Evolutionary conservation across 1,284 basidiomycete species (phyloP), one percentile per base, ranked within the genome.

Genomic region (Melampsora americana): DNA sequence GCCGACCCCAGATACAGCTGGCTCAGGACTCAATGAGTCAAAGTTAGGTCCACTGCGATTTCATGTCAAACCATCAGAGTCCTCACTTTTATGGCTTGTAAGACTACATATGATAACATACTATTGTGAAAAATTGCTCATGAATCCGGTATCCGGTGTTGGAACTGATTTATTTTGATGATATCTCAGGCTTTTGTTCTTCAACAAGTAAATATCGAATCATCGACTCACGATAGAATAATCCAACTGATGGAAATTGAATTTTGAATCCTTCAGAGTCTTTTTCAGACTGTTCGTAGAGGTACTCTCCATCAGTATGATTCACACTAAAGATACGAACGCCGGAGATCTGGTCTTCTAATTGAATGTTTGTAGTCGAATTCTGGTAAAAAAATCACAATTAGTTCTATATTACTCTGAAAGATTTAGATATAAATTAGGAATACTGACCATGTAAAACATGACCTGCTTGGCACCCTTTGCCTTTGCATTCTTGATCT

Each of bases 101-200:
- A n/a, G 1, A 59, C 2, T 9, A 59, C n/a, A 35, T 23, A 14
- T 64, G 18, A 16, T 30, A 26, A 69, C 65, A 35, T 62, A 74
- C 72, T 66, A 74, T 46, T 66, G 64, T 14, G 72, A 74, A 67
- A 74, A 74, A 35, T 59, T 67, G 48, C 72, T 74, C 77, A 78
- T 70, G 71, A 66, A 62, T 71, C 69, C 75, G 7, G 77, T 70
- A n/a, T 44, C 69, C 14, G 65, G 70, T n/a, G 78, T 77, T 48
- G 69, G 46, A n/a, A 59, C 72, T 74, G 56, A 59, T 23, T n/a
- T 5, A 46, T 35, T 32, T 20, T 65, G 60, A 12, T 65, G 20
- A 72, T 46, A 39, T 48, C 53, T 64, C 20, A 50, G 44, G 53
- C 5, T 23, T 56, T 5, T 23, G 5, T 44, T 44, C 42, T 44